Conservation (phyloP, 257 asterid species). For the Catharanthus roseus region DNA sequence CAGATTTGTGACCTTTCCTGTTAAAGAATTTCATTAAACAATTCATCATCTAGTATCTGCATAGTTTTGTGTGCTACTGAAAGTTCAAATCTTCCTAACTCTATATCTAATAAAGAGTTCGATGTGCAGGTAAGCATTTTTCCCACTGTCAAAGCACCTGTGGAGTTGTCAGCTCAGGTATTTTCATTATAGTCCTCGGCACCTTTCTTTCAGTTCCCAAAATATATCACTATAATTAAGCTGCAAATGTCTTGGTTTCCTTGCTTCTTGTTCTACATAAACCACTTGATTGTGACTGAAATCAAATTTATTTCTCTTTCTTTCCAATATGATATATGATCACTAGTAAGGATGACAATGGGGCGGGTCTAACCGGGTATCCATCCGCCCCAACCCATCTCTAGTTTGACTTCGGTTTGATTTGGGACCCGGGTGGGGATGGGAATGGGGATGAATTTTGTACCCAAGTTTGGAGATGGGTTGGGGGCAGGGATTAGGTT, state of each 20-base stretch:
- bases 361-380: too few species aligned
- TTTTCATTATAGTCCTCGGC: slow-evolving; percentile 1
- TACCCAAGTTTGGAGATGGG: too few species aligned
- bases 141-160: slow-evolving; percentile 88
- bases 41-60: slow-evolving; percentile 2
- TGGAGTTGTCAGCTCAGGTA: slow-evolving; percentile 88
- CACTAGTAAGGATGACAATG: too few species aligned
- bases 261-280: slow-evolving; percentile 1
- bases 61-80: neutral
- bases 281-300: neutral
- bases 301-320: neutral
- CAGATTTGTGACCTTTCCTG: slow-evolving; percentile 6
- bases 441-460: too few species aligned
- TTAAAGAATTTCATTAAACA: slow-evolving; percentile 6
- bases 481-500: too few species aligned
- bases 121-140: slow-evolving; percentile 69
- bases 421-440: too few species aligned
- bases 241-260: neutral
- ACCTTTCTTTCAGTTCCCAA: neutral
- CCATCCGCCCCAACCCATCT: too few species aligned
- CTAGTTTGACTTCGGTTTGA: too few species aligned
- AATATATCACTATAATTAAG: neutral
- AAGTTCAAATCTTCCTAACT: neutral
- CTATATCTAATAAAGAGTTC: neutral
- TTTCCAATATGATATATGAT: neutral